A percentile compares a stretch with the other conserved stretches of the same genome.
Conservation (phyloP, 2,329 filamentous ascomycete species). For the Chalaropsis ovoidea region DNA sequence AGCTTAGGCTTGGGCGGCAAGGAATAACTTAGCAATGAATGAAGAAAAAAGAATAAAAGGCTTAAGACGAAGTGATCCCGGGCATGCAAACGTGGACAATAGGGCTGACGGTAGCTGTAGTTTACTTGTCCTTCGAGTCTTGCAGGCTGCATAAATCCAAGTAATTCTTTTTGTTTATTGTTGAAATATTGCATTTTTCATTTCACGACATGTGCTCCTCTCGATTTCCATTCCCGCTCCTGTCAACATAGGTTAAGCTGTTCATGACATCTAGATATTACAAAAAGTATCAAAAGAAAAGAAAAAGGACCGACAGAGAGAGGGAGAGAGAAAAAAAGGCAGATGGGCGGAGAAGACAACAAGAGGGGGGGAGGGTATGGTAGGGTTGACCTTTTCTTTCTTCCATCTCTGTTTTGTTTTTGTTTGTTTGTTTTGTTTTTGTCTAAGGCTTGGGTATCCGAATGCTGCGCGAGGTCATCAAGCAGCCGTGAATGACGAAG, state of each 20-base stretch:
- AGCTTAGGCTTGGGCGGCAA: background rate
- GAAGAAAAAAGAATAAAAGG: constrained; percentile 27
- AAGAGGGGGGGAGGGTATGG: background rate
- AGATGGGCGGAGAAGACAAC: too few relatives aligned
- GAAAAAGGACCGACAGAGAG: background rate
- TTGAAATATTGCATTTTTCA: constrained; percentile 5
- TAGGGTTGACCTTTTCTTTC: background rate
- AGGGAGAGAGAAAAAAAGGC: background rate
- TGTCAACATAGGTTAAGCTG: background rate
- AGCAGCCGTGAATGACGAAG: constrained; percentile 79
- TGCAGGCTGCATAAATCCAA: too few relatives aligned
- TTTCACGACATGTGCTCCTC: background rate
- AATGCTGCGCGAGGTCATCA: constrained; percentile 93
- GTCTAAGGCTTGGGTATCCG: constrained; percentile 76
- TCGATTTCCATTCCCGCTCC: background rate
- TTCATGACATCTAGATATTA: constrained; percentile 12
- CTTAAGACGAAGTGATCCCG: background rate
- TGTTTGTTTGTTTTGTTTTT: constrained; percentile 1
- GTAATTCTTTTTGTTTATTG: background rate
- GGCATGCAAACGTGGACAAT: background rate
- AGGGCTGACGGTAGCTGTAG: too few relatives aligned
- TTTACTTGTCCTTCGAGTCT: too few relatives aligned
- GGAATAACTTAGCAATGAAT: background rate
- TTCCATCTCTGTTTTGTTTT: background rate
- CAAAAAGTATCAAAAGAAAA: constrained; percentile 11